Base-by-base conservation (phyloP, 108 stramenopile species). In the Nannochloropsis salina region DNA sequence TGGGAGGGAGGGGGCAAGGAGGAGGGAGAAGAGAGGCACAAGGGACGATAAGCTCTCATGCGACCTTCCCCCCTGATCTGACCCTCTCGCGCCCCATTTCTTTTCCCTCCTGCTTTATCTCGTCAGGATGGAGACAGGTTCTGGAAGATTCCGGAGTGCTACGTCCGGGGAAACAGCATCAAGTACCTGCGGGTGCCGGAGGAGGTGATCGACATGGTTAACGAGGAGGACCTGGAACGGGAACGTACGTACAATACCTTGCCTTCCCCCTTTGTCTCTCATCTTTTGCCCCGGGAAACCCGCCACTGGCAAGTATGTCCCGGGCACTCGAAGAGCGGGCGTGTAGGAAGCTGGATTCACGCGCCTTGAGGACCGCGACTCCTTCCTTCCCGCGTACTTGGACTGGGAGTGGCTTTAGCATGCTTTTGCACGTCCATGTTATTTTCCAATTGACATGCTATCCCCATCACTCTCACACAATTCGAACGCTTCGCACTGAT, bases 121-220 rank as follows among this genome's bases (percentile, higher is more conserved):
- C 40, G 9, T 10, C 87, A 92, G 83, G 95, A 98, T 82, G 99
- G 98, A 2, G 94, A 95, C 81, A 83, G 90, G 85, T 99, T 99
- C 88, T 97, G 94, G 93, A 98, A 97, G 91, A 86, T 99, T 42
- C 93, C 94, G 20, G 94, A 95, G 82, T 96, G 96, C 89, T 99
- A 99, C 88, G 94, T 98, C 22, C 92, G 99, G 43, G 99, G 99
- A n/a, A 93, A 92, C 81, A 93, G 93, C 81, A 94, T 98, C 83
- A 99, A 99, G 91, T 99, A 97, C 86, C 88, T 99, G 45, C 90
- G 97, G 80, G 90, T 99, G 44, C 96, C 96, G 45, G 95, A 95
- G 44, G 95, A 97, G 84, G 91, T 96, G 44, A 86, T 97, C 82
- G 96, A 98, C 81, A 91, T 92, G 74, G 96, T 96, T 3, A 86